Percentiles rank a stretch among this genome's conserved stretches.
Conservation (phyloP, 2,329 filamentous ascomycete species). For the Colletotrichum higginsianum region DNA sequence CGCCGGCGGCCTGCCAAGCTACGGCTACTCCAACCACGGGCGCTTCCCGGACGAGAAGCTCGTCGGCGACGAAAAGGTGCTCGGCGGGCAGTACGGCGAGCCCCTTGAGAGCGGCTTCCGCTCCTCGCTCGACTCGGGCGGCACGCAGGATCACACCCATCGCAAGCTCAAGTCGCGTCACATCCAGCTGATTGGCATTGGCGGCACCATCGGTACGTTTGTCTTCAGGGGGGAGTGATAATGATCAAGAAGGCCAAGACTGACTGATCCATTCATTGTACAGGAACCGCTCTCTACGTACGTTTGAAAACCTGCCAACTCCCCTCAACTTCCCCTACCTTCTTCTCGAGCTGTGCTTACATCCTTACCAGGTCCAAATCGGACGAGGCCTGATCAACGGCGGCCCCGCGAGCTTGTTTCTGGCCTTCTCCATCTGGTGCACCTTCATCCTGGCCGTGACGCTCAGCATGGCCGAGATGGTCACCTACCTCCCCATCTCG, state of each 20-base stretch:
- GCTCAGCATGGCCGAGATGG: conserved; percentile 80
- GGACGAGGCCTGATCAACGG: conserved; percentile 71
- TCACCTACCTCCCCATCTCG: conserved; percentile 82
- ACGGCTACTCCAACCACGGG: conserved; percentile 15
- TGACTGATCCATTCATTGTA: background rate
- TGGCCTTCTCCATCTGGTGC: conserved; percentile 75
- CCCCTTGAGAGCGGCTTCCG: conserved; percentile 29
- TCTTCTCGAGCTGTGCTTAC: conserved; percentile 2
- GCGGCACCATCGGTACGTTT: conserved; percentile 76
- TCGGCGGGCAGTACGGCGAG: conserved; percentile 28
- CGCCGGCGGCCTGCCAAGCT: conserved; percentile 29
- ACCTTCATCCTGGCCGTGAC: conserved; percentile 73
- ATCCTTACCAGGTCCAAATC: conserved; percentile 63
- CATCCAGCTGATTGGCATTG: conserved; percentile 74
- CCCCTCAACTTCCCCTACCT: too few relatives aligned
- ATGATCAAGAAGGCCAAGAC: background rate
- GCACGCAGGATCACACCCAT: conserved; percentile 60
- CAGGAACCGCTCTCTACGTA: conserved; percentile 41
- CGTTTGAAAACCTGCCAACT: conserved; percentile 5
- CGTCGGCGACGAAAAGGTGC: conserved; percentile 34
- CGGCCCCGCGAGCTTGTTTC: conserved; percentile 70
- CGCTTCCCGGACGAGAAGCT: conserved; percentile 34
- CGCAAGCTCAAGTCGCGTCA: conserved; percentile 69
- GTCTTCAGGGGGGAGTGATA: conserved; percentile 59
- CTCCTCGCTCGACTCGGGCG: conserved; percentile 32